These are phyloP conservation scores for Nephromyces sp. DNA, from an alignment of 169 alveolate species.

Conservation along the genomic window DNA sequence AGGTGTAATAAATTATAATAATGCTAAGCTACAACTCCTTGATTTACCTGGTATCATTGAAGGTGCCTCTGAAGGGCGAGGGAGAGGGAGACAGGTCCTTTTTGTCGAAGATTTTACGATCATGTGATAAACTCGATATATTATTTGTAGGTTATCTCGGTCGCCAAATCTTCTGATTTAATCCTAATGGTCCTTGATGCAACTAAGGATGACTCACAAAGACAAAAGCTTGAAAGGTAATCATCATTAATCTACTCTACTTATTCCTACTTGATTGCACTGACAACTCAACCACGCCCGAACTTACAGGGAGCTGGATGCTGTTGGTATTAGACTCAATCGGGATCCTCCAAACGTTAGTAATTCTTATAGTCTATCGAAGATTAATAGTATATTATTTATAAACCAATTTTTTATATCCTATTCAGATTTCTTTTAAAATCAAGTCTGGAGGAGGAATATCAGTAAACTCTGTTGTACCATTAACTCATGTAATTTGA, in stretches of 20 bases:
- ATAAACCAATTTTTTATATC: neutral
- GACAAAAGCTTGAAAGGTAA: slow-evolving; percentile 36
- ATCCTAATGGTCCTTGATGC: slow-evolving; percentile 88
- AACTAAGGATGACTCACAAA: slow-evolving; percentile 82
- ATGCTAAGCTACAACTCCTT: slow-evolving; percentile 81
- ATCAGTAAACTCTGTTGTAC: slow-evolving; percentile 59
- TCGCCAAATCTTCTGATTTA: slow-evolving; percentile 88
- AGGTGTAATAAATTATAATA: slow-evolving; percentile 49
- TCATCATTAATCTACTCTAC: neutral
- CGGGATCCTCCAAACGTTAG: slow-evolving; percentile 82
- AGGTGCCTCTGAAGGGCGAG: slow-evolving; percentile 92
- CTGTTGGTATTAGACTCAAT: slow-evolving; percentile 91
- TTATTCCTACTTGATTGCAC: neutral
- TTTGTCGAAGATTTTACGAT: too few relatives aligned
- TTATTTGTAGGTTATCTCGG: slow-evolving; percentile 85
- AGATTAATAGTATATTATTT: too few relatives aligned
- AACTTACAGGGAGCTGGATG: slow-evolving; percentile 87
- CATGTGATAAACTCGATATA: too few relatives aligned
- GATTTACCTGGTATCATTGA: slow-evolving; percentile 92
- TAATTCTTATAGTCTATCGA: too few relatives aligned
- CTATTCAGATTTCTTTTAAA: slow-evolving; percentile 3
- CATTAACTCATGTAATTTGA: slow-evolving; percentile 21
- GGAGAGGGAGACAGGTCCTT: slow-evolving; percentile 92
- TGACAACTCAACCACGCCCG: too few relatives aligned
- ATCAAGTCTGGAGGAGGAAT: slow-evolving; percentile 59